These are phyloP conservation scores for Heterobasidion parviporum DNA, from an alignment of 1,284 basidiomycete species.

Conservation along the genomic window DNA sequence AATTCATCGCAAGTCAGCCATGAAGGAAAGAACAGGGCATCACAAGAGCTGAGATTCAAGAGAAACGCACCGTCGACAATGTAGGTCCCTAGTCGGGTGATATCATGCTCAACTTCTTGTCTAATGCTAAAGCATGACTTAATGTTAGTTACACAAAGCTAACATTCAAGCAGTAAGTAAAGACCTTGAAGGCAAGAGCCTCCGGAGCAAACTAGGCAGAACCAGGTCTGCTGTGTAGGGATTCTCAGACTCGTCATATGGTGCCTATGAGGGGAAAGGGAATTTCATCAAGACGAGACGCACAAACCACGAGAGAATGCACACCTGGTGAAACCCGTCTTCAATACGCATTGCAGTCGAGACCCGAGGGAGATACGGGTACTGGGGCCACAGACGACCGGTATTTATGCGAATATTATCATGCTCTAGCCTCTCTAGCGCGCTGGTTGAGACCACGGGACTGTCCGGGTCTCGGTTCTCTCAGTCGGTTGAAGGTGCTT, in stretches of 20 bases:
- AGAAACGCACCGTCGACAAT: not conserved
- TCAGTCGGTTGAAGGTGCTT: too few species aligned
- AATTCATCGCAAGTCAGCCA: constrained; percentile 1
- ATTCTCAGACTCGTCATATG: constrained; percentile 38
- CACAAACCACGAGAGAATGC: constrained; percentile 9
- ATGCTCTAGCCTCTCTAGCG: too few species aligned
- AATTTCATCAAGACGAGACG: not conserved
- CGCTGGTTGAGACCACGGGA: too few species aligned
- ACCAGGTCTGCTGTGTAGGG: constrained; percentile 53
- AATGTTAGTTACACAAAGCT: too few species aligned
- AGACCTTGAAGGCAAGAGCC: constrained; percentile 41
- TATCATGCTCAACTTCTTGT: not conserved
- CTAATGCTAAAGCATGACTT: not conserved
- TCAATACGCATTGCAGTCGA: constrained; percentile 44
- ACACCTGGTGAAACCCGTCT: constrained; percentile 56
- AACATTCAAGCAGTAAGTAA: not conserved
- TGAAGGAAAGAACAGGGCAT: too few species aligned
- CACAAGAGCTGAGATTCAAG: too few species aligned
- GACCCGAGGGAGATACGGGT: too few species aligned
- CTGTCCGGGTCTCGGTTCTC: too few species aligned
- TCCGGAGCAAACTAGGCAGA: constrained; percentile 46
- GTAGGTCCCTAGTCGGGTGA: not conserved
- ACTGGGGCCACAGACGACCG: too few species aligned
- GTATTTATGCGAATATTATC: too few species aligned
- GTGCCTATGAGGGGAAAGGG: not conserved